Conservation (phyloP, 2,329 filamentous ascomycete species). For the Fusarium pseudonygamai region DNA sequence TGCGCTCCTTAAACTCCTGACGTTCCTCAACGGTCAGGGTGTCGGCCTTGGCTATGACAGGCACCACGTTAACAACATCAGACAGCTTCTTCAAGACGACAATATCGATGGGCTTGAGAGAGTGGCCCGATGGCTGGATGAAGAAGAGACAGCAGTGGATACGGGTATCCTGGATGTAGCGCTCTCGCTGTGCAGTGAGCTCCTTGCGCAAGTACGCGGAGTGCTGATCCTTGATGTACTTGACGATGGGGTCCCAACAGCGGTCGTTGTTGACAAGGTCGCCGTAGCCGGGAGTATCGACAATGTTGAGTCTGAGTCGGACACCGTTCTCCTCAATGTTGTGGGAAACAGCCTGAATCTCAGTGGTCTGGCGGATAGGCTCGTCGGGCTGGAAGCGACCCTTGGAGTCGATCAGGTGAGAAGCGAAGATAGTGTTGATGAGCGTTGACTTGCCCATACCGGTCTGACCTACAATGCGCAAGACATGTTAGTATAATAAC, state of each 20-base stretch:
- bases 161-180: slow-evolving; percentile 98
- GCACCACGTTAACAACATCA: slow-evolving; percentile 98
- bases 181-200: slow-evolving; percentile 97
- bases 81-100: slow-evolving; percentile 99
- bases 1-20: slow-evolving; percentile 95
- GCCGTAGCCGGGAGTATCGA: slow-evolving; percentile 97
- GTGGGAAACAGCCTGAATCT: slow-evolving; percentile 97
- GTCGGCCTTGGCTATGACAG: slow-evolving; percentile 98
- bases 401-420: slow-evolving; percentile 99
- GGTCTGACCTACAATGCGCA: slow-evolving; percentile 78
- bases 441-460: slow-evolving; percentile 98
- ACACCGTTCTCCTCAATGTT: slow-evolving; percentile 99
- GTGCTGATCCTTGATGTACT: slow-evolving; percentile 99
- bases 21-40: slow-evolving; percentile 96
- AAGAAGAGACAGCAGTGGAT: slow-evolving; percentile 99
- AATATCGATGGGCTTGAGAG: slow-evolving; percentile 98
- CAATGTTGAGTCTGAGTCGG: slow-evolving; percentile 96
- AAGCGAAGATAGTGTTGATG: slow-evolving; percentile 99
- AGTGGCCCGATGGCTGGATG: slow-evolving; percentile 98
- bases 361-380: slow-evolving; percentile 92
- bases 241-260: slow-evolving; percentile 99
- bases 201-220: slow-evolving; percentile 99
- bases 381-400: slow-evolving; percentile 93
- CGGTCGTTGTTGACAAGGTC: slow-evolving; percentile 99
- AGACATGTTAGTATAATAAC: slow-evolving; percentile 22